A percentile compares a stretch with the other conserved stretches of the same genome.
Conservation (phyloP, 345 rosid genomes). For the Pistacia integerrima region DNA sequence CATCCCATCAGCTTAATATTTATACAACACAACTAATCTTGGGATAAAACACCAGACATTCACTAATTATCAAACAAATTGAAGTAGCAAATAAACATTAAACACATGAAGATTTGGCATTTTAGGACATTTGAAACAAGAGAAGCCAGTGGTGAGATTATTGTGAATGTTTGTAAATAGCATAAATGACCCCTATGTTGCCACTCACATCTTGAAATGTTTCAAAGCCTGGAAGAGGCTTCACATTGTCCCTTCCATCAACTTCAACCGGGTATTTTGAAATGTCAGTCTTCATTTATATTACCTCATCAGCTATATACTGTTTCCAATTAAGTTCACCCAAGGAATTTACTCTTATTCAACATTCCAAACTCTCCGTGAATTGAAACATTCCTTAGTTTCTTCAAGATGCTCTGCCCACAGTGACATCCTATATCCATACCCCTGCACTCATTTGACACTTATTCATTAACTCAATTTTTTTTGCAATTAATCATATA, state of each 20-base stretch:
- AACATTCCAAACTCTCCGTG: constrained; percentile 72
- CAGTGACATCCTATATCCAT: constrained; percentile 84
- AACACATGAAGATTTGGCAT: too few species aligned
- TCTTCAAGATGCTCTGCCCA: constrained; percentile 88
- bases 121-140: too few species aligned
- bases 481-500: too few species aligned
- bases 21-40: too few species aligned
- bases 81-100: too few species aligned
- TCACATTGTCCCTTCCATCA: too few species aligned
- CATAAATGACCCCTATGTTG: constrained; percentile 52
- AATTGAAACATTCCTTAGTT: constrained; percentile 65
- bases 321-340: constrained; percentile 72
- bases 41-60: too few species aligned
- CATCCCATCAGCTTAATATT: too few species aligned
- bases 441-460: constrained; percentile 44
- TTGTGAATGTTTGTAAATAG: constrained; percentile 54
- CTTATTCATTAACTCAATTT: too few species aligned
- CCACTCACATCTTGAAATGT: constrained; percentile 92
- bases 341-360: constrained; percentile 58
- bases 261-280: too few species aligned
- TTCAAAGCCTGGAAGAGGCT: constrained; percentile 32
- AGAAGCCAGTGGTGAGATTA: constrained; percentile 56
- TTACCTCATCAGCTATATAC: constrained; percentile 53
- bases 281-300: constrained; percentile 44
- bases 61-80: too few species aligned